Evolutionary conservation across 2,329 filamentous ascomycete species (phyloP), one percentile per base, ranked within the genome.

Genomic region (Beauveria bassiana): DNA sequence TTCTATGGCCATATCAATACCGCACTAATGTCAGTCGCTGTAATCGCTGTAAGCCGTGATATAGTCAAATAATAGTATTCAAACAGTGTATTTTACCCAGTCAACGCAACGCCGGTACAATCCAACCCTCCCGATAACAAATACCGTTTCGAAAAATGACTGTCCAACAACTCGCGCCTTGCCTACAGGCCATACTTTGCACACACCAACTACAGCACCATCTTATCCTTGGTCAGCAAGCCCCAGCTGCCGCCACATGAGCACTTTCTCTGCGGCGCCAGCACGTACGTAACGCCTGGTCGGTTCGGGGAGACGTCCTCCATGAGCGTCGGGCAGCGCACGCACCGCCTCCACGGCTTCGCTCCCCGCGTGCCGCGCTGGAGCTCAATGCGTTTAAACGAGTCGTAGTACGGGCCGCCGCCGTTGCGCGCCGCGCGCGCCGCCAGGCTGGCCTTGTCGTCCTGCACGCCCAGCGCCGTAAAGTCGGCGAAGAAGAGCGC

Each of bases 401-500:
- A 73, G 65, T 85, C 83, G 6, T 62, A 53, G 53, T 46, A 62
- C 14, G 85, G 72, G 59, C 79, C 77, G 34, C 55, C 57, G 7
- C 69, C 66, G 1, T 74, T 73, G 43, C 68, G 73, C 2, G 71
- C 70, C 62, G 70, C 73, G 62, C 74, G 73, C 22, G 69, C 68
- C 3, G 70, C 72, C 14, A 83, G 69, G 5, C 80, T 82, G 20
- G 76, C 75, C 16, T 74, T 73, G 63, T 86, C 84, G 59, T 86
- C 81, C 10, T 82, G 80, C 16, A 91, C 77, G 5, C 88, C 88
- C 12, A 95, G 78, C 70, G 90, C 82, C 54, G 79, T 79, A 61
- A 86, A 90, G 70, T 95, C 85, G 54, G 84, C 83, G 73, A 91
- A 89, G 74, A 89, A 90, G 54, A 96, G 78, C 63, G 81, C 81